Conservation (phyloP, 805 yeast genomes). For the Candida endomychidarum region DNA sequence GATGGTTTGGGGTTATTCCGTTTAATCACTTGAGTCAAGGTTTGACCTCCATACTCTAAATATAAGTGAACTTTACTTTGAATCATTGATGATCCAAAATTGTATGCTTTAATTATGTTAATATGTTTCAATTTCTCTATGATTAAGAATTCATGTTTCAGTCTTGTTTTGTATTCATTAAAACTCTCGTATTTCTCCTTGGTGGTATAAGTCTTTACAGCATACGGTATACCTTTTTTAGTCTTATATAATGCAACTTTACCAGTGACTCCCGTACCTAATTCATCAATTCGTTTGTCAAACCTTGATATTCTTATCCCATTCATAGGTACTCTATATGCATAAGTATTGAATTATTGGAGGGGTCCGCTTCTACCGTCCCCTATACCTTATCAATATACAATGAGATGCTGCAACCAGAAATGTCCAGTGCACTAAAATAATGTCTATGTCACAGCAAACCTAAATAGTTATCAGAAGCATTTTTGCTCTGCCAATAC, state of each 20-base stretch:
- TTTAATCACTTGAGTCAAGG: slow-evolving; percentile 17
- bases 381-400: too few relatives aligned
- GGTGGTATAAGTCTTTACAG: slow-evolving; percentile 46
- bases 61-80: slow-evolving; percentile 22
- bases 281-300: slow-evolving; percentile 1
- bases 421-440: too few relatives aligned
- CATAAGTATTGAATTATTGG: too few relatives aligned
- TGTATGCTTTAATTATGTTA: slow-evolving; percentile 36
- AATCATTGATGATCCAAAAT: slow-evolving; percentile 21
- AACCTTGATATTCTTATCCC: slow-evolving; percentile 4
- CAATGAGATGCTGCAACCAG: background rate
- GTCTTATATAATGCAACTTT: slow-evolving; percentile 7
- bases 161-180: slow-evolving; percentile 38
- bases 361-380: too few relatives aligned
- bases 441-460: too few relatives aligned
- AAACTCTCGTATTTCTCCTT: slow-evolving; percentile 41
- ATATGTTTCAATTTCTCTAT: slow-evolving; percentile 27
- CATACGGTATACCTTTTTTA: slow-evolving; percentile 24
- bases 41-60: slow-evolving; percentile 23
- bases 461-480: too few relatives aligned
- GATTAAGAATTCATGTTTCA: slow-evolving; percentile 35
- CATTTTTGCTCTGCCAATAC: background rate
- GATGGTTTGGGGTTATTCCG: background rate
- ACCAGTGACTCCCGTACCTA: slow-evolving; percentile 15
- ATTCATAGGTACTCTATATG: slow-evolving; percentile 2